Evolutionary conservation across 1,284 basidiomycete genomes (phyloP).

Genomic region (Vanrija humicola): DNA sequence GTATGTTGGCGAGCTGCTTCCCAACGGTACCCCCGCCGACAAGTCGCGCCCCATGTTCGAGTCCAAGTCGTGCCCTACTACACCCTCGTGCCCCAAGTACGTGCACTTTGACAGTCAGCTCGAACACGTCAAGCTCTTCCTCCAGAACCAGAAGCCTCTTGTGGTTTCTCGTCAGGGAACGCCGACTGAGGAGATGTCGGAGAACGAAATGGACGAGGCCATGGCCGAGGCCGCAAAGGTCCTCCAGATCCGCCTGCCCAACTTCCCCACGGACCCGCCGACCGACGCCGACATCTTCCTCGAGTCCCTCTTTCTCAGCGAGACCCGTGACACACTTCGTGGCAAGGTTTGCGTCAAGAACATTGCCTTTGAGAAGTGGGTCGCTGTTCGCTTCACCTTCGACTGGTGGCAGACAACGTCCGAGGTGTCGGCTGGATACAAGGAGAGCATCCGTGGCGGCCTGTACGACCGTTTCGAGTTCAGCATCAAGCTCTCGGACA

Average conservation of each 20-base stretch:
- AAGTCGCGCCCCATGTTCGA: constrained; percentile 60
- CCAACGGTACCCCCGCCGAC: constrained; percentile 48
- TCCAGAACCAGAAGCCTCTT: constrained; percentile 86
- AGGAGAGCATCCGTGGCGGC: constrained; percentile 60
- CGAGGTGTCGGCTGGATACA: constrained; percentile 78
- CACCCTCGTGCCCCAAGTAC: constrained; percentile 67
- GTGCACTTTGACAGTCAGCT: constrained; percentile 91
- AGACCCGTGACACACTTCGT: constrained; percentile 59
- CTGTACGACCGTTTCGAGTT: constrained; percentile 61
- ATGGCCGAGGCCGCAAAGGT: constrained; percentile 50
- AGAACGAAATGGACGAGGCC: constrained; percentile 65
- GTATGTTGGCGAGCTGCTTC: constrained; percentile 54
- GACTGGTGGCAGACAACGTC: constrained; percentile 94
- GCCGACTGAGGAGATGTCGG: constrained; percentile 74
- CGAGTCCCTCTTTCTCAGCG: constrained; percentile 58
- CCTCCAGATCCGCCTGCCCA: constrained; percentile 52
- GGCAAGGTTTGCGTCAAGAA: constrained; percentile 80
- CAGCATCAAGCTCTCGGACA: constrained; percentile 54
- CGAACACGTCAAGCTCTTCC: constrained; percentile 83
- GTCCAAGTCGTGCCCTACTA: constrained; percentile 63
- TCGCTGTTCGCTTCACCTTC: constrained; percentile 85
- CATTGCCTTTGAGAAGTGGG: constrained; percentile 79
- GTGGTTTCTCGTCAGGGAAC: constrained; percentile 88
- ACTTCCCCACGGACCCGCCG: constrained; percentile 53
- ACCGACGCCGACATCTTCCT: constrained; percentile 54